phyloP scores from a whole-genome alignment of 2,329 filamentous ascomycete species.

The Neofusicoccum parvum region DNA sequence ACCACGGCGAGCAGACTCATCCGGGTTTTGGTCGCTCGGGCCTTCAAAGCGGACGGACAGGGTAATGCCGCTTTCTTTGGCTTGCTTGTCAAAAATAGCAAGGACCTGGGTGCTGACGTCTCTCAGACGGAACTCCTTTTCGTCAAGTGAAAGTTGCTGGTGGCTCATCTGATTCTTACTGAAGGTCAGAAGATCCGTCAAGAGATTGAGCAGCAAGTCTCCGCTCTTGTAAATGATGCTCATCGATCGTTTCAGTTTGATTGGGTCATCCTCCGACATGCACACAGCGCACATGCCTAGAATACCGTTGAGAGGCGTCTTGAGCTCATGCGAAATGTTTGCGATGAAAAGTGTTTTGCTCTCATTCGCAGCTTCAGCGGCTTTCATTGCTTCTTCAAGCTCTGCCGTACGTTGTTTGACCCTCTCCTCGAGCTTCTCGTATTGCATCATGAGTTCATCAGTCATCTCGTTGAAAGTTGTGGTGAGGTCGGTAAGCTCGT shows the following conservation, averaged over 20 bases:
- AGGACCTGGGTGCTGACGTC: slow-evolving; percentile 81
- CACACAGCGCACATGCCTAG: slow-evolving; percentile 91
- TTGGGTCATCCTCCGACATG: slow-evolving; percentile 84
- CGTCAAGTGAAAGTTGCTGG: slow-evolving; percentile 77
- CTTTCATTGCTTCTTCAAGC: slow-evolving; percentile 85
- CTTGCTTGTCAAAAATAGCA: slow-evolving; percentile 89
- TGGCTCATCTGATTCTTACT: slow-evolving; percentile 88
- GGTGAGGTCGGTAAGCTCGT: slow-evolving; percentile 83
- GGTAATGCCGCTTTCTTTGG: slow-evolving; percentile 74
- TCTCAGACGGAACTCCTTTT: slow-evolving; percentile 81
- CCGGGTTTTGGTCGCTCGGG: slow-evolving; percentile 42
- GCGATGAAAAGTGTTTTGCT: slow-evolving; percentile 98
- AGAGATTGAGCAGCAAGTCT: slow-evolving; percentile 79
- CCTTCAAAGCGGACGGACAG: slow-evolving; percentile 73
- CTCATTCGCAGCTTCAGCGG: slow-evolving; percentile 91
- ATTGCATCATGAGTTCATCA: slow-evolving; percentile 85
- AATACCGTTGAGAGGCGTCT: slow-evolving; percentile 90
- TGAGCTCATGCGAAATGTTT: slow-evolving; percentile 85
- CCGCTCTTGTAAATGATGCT: slow-evolving; percentile 88
- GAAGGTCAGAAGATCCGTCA: slow-evolving; percentile 89
- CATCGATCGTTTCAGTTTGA: slow-evolving; percentile 77
- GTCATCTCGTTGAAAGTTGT: slow-evolving; percentile 92
- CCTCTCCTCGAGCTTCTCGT: slow-evolving; percentile 79
- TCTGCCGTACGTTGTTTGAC: slow-evolving; percentile 81
- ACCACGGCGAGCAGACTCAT: slow-evolving; percentile 39